Base-by-base conservation (phyloP, 2,329 filamentous ascomycete genomes). In the Alternaria sp. region DNA sequence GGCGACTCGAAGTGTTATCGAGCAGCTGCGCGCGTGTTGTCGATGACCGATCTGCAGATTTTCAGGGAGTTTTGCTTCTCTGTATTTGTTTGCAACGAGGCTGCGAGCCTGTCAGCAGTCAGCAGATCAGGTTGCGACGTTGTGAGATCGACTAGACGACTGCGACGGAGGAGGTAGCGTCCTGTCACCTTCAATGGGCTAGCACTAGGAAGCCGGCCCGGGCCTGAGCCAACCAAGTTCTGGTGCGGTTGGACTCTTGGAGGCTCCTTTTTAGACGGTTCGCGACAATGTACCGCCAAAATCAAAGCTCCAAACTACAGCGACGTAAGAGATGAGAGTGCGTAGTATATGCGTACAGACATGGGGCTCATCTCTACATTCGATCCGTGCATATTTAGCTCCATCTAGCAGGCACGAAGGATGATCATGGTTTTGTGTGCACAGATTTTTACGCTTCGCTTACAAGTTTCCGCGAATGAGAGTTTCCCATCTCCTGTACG, bases 161-260 rank as follows among this genome's bases (percentile, higher is more conserved):
- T 44, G 45, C 57, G 28, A 55, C 57, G 25, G 7, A 48, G 11
- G n/a, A 49, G 30, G 34, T 50, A 43, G 45, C 20, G 46, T 32
- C 20, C 36, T 57, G 54, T 41, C 27, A 50, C 8, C 1, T 22
- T 18, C 45, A 27, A 53, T 16, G 30, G 28, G 27, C 32, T 11
- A 43, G 20, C 46, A 48, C 45, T 57, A 51, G 46, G 46, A 22
- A 5, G 1, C 57, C 52, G 52, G 57, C 45, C 57, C 52, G 25
- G 41, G 22, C 52, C 57, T 30, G 28, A 36, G 40, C 38, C 28
- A 50, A 38, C 28, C 20, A 34, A 34, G 14, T 32, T 36, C 46
- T 34, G 18, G 1, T 43, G 18, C 3, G 40, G 40, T 5, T 25
- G 20, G 20, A 43, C 18, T 9, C 46, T n/a, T 36, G 20, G 18